These are phyloP conservation scores for Podila epicladia DNA, from an alignment of 192 early-diverging fungal species.

Conservation along the genomic window DNA sequence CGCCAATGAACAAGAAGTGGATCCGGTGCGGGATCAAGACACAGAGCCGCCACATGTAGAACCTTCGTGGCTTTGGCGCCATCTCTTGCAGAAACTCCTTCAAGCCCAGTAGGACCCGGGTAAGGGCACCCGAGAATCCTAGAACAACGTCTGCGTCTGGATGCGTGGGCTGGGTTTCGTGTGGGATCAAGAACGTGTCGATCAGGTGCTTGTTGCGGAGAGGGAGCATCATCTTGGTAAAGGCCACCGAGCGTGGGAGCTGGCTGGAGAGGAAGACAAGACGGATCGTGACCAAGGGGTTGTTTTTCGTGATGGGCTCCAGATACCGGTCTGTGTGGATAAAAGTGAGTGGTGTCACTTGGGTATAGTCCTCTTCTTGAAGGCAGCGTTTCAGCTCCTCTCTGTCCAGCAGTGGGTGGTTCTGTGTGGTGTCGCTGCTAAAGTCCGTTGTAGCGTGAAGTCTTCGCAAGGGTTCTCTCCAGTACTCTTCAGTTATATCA, in stretches of 20 bases:
- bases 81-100: conserved; percentile 9
- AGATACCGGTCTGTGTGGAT: conserved; percentile 8
- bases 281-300: conserved; percentile 19
- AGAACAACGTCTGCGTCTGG: conserved; percentile 29
- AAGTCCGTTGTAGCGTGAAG: neutral
- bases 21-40: conserved; percentile 22
- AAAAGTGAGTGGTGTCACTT: neutral
- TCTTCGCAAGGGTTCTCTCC: too few relatives aligned
- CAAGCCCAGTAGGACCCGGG: conserved; percentile 8
- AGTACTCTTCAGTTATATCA: too few relatives aligned
- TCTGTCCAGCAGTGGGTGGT: neutral
- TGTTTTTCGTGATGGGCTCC: neutral
- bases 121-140: conserved; percentile 23
- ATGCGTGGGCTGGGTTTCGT: conserved; percentile 7
- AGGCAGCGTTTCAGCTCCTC: neutral
- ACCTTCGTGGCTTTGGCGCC: neutral
- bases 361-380: neutral
- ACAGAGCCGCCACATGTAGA: conserved; percentile 15
- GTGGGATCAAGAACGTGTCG: conserved; percentile 44
- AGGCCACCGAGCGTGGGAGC: conserved; percentile 23
- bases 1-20: conserved; percentile 4
- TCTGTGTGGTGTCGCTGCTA: neutral
- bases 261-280: conserved; percentile 27
- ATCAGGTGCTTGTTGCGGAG: conserved; percentile 4
- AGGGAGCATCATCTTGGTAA: neutral